phyloP scores from a whole-genome alignment of 108 stramenopile genomes.

The Aurantiochytrium sp. region DNA sequence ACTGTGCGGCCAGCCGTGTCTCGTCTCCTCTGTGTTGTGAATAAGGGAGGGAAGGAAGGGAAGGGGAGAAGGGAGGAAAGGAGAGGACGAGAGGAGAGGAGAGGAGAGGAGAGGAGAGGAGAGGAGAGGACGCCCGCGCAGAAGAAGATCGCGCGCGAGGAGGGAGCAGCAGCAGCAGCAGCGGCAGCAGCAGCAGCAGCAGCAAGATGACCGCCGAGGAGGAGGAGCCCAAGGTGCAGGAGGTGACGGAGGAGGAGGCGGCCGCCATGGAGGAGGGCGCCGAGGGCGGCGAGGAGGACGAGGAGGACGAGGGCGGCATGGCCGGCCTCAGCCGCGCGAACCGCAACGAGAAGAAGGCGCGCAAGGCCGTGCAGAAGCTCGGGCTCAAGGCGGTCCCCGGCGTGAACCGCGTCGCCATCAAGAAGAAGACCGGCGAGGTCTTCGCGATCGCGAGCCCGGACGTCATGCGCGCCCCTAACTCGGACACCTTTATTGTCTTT shows the following conservation, averaged over 20 bases:
- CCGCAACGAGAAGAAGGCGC: slow-evolving; percentile 97
- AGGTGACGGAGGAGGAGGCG: slow-evolving; percentile 33
- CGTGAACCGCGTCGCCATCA: slow-evolving; percentile 89
- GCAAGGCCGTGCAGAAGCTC: slow-evolving; percentile 96
- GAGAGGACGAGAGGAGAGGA: background rate
- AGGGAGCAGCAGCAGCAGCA: background rate
- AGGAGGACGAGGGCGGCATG: slow-evolving; percentile 46
- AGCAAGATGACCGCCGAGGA: background rate
- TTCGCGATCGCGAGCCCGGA: slow-evolving; percentile 92
- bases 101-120: background rate
- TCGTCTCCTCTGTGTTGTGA: too few relatives aligned
- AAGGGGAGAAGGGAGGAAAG: background rate
- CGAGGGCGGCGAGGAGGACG: slow-evolving; percentile 49
- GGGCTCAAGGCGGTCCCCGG: slow-evolving; percentile 89
- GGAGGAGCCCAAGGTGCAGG: slow-evolving; percentile 39
- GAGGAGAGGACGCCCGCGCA: background rate
- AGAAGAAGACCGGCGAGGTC: slow-evolving; percentile 89
- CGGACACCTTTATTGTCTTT: slow-evolving; percentile 96
- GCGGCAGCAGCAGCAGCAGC: background rate
- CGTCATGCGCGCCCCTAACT: slow-evolving; percentile 83
- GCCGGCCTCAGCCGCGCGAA: slow-evolving; percentile 66
- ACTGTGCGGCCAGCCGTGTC: background rate
- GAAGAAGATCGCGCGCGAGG: background rate
- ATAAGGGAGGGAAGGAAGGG: too few relatives aligned
- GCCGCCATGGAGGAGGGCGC: slow-evolving; percentile 39